Evolutionary conservation across 208 protist species (phyloP).

Genomic region (Dictyostelium gargantuum): DNA sequence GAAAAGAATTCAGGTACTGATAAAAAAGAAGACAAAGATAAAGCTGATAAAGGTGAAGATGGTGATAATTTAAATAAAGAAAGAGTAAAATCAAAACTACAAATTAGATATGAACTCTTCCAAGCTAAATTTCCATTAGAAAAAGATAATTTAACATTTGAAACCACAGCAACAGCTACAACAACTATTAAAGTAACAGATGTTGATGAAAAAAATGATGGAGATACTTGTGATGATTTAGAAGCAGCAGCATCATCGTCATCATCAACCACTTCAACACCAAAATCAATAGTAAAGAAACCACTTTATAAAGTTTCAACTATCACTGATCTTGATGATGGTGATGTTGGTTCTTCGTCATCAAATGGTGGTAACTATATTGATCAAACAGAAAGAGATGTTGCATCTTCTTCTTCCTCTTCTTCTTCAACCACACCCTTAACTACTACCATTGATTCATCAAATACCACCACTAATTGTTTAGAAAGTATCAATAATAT

Average conservation of each 20-base stretch:
- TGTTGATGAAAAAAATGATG: too few species aligned
- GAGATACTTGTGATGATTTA: too few species aligned
- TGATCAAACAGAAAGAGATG: neutral
- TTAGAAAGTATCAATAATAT: too few species aligned
- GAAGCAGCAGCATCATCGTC: neutral
- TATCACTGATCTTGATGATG: neutral
- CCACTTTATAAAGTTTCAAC: neutral
- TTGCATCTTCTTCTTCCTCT: neutral
- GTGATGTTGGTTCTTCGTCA: too few species aligned
- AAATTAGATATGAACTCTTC: neutral
- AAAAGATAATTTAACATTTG: neutral
- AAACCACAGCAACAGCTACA: neutral
- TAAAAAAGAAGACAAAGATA: neutral
- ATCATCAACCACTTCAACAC: neutral
- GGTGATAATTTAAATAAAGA: neutral
- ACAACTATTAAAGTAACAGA: neutral
- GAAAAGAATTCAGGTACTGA: neutral
- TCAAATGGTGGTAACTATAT: neutral
- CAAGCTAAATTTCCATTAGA: conserved; percentile 5
- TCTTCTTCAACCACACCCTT: neutral
- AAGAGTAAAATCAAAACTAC: neutral
- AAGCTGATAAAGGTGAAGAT: too few species aligned
- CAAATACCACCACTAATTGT: neutral
- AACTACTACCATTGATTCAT: neutral
- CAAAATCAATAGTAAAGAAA: neutral